Base-by-base conservation (phyloP, 225 moss, liverwort and hornwort species). In the Physcomitrellopsis africana region DNA sequence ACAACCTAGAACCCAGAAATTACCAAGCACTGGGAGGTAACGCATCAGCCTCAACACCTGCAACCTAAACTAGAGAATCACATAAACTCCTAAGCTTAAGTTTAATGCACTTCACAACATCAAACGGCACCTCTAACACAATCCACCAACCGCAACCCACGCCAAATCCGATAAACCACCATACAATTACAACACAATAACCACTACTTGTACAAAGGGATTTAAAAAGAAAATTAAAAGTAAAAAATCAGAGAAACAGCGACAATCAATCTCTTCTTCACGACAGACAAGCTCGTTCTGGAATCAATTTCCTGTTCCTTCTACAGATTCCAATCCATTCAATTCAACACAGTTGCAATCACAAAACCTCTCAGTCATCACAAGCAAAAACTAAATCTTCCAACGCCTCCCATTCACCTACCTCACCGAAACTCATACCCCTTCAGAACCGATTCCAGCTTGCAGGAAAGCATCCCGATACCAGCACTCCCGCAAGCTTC, bases 361-460 rank as follows among this genome's bases (percentile, higher is more conserved):
- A 13, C 70, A 53, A 66, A 14, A 9, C 13, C 65, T 75, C 59
- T 53, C 11, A 79, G 66, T 26, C 47, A 41, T 23, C 70, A 63
- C 66, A 55, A 79, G 75, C 70, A 45, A 58, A 16, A 29, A 18
- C 53, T 18, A 54, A 56, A 54, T 48, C 41, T 41, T 47, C 47
- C 17, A 52, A 72, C 76, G 29, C 56, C 60, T 57, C 17, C 29
- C 70, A 82, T 79, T 79, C 79, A 82, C 79, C 42, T 55, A 48
- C 77, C 53, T 72, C 18, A 62, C 48, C 42, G 15, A 18, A 55
- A 70, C 60, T 61, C 60, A 61, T 11, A 11, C n/a, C 68, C 20
- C 81, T 49, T 37, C 14, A 16, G 15, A 43, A 13, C 42, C 51
- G 68, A 72, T 72, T 67, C 67, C 18, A 58, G 71, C 22, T 13